Conservation (phyloP, 225 moss, liverwort and hornwort genomes). For the Rhytidiadelphus loreus region DNA sequence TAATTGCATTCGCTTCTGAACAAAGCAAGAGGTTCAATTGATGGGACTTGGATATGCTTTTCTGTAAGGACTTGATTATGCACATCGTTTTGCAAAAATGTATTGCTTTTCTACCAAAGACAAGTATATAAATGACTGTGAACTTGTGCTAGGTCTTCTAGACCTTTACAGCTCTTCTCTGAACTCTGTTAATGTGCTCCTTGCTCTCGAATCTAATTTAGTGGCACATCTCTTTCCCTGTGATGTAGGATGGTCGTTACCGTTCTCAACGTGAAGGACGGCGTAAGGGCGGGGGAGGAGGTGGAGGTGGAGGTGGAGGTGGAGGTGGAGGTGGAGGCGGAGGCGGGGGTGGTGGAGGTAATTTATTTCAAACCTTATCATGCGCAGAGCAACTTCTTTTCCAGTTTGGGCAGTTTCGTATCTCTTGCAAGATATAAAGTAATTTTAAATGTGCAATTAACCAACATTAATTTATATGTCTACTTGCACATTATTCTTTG, state of each 20-base stretch:
- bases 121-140: neutral
- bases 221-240: neutral
- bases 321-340: slow-evolving; percentile 34
- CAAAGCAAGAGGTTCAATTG: neutral
- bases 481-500: neutral
- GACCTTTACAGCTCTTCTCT: neutral
- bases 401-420: neutral
- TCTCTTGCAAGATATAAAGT: neutral
- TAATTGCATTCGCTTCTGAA: neutral
- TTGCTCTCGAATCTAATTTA: neutral
- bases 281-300: slow-evolving; percentile 44
- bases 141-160: neutral
- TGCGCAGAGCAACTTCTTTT: neutral
- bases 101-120: neutral
- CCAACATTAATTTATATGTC: neutral
- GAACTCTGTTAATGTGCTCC: neutral
- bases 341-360: slow-evolving; percentile 31
- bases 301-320: slow-evolving; percentile 32
- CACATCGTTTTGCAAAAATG: neutral
- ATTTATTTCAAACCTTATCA: neutral
- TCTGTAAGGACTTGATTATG: neutral
- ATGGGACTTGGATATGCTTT: neutral
- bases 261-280: slow-evolving; percentile 86
- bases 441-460: neutral
- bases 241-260: slow-evolving; percentile 71